Evolutionary conservation across 192 early-diverging fungal genomes (phyloP).

Genomic region (Gaertneriomyces semiglobifer): DNA sequence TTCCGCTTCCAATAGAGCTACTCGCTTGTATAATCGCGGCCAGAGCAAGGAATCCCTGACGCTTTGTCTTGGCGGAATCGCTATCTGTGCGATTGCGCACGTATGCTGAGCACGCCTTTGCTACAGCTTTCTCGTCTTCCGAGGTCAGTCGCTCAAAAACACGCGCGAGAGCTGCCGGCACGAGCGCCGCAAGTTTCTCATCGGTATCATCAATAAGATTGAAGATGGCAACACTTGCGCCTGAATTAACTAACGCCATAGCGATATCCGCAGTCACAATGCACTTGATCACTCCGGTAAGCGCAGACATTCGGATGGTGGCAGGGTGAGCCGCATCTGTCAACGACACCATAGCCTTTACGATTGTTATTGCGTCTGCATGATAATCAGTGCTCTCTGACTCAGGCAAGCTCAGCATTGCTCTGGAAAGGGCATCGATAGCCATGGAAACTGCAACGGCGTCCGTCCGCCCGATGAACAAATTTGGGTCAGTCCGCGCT

Average conservation of each 20-base stretch:
- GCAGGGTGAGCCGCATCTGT: background rate
- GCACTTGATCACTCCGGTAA: constrained; percentile 29
- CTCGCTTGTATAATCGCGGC: constrained; percentile 67
- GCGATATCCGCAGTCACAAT: constrained; percentile 11
- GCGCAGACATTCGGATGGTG: constrained; percentile 18
- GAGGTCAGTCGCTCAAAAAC: constrained; percentile 19
- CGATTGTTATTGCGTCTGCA: constrained; percentile 1
- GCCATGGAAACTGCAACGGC: background rate
- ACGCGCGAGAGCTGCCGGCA: constrained; percentile 27
- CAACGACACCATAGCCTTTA: constrained; percentile 5
- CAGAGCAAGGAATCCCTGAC: constrained; percentile 45
- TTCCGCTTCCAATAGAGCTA: constrained; percentile 26
- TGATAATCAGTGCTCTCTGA: background rate
- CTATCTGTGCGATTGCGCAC: constrained; percentile 12
- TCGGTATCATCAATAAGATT: constrained; percentile 5
- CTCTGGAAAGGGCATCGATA: background rate
- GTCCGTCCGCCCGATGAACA: constrained; percentile 1
- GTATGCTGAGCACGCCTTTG: background rate
- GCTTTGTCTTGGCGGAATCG: background rate
- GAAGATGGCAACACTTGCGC: background rate
- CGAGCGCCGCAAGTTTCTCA: constrained; percentile 14
- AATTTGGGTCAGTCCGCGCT: background rate
- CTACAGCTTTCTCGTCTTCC: constrained; percentile 14
- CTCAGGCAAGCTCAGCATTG: background rate
- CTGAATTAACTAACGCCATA: constrained; percentile 4